Base-by-base conservation (phyloP, 2,329 filamentous ascomycete species). In the Fusarium concolor region DNA sequence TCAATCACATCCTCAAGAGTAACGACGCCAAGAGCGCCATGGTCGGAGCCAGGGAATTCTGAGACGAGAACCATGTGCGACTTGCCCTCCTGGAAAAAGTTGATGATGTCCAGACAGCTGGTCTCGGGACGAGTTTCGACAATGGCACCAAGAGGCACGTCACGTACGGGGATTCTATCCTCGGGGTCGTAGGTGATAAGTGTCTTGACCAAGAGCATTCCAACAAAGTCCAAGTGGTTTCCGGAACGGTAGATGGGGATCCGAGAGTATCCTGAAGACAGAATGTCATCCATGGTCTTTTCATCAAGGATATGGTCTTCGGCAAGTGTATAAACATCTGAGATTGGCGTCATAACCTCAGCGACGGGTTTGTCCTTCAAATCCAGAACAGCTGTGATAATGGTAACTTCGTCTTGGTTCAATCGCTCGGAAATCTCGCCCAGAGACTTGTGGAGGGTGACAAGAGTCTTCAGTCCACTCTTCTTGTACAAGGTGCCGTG, bases 81-180 rank as follows among this genome's bases (percentile, higher is more conserved):
- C 79, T 99, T 99, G 74, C 96, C 96, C 83, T 99, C 96, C 79
- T 99, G 96, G 83, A 99, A 99, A 80, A 97, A 99, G 82, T 99
- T 99, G 81, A 99, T 93, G 74, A 99, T 98, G 78, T 99, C 96
- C 56, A 99, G 82, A 77, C 96, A 99, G 81, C 94, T 97, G 0
- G 96, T 99, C 76, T 97, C 93, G 0, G 96, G 93, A 11, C 93
- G 89, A 0, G 96, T 99, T 79, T 99, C 96, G 2, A 96, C 96
- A 9, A 99, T 87, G 1, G 96, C 97, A 15, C 96, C 96, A 50
- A 99, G 85, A 10, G 94, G 90, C 76, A 99, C 97, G 65, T 98
- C 95, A 64, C 91, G 87, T 35, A 99, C 96, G 20, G 89, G 89
- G 75, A 92, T 92, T 75, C 87, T 88, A 76, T 99, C 96, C 78